These are phyloP conservation scores for Umbelopsis sp. DNA, from an alignment of 371 early-diverging fungal genomes.

Conservation along the genomic window DNA sequence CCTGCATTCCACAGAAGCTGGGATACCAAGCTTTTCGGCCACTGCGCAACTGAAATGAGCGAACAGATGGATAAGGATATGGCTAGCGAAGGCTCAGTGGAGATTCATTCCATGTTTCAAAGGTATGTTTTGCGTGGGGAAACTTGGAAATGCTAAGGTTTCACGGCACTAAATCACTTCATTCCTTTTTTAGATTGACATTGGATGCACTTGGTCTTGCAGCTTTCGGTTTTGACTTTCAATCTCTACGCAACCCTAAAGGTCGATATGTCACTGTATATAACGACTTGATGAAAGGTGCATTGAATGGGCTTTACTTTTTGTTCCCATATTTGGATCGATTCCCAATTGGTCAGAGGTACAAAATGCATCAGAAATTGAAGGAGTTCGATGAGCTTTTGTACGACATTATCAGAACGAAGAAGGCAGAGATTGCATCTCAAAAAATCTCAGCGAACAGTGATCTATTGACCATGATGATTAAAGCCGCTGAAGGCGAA, in stretches of 20 bases:
- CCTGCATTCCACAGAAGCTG: conserved; percentile 22
- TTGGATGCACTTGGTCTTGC: conserved; percentile 41
- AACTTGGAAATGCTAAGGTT: neutral
- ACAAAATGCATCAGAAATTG: conserved; percentile 7
- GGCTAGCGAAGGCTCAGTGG: neutral
- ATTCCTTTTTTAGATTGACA: conserved; percentile 25
- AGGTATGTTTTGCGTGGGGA: neutral
- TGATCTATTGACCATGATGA: conserved; percentile 22
- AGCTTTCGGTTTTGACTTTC: conserved; percentile 30
- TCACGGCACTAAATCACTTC: neutral
- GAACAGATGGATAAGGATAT: conserved; percentile 1
- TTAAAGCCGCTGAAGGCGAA: conserved; percentile 5
- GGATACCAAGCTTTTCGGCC: conserved; percentile 21
- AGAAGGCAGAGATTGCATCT: conserved; percentile 6
- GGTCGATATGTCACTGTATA: conserved; percentile 19
- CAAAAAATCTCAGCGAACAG: neutral
- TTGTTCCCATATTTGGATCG: conserved; percentile 18
- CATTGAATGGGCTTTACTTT: conserved; percentile 16
- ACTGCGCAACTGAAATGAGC: conserved; percentile 5
- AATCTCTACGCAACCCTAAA: conserved; percentile 18
- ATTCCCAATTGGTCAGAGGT: conserved; percentile 11
- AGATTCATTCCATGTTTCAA: conserved; percentile 8
- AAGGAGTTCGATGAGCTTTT: conserved; percentile 18
- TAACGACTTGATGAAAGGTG: conserved; percentile 5
- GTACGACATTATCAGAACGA: conserved; percentile 16